Evolutionary conservation across 2,329 filamentous ascomycete species (phyloP), one percentile per base, ranked within the genome.

Genomic region (Colletotrichum cordylinicola): DNA sequence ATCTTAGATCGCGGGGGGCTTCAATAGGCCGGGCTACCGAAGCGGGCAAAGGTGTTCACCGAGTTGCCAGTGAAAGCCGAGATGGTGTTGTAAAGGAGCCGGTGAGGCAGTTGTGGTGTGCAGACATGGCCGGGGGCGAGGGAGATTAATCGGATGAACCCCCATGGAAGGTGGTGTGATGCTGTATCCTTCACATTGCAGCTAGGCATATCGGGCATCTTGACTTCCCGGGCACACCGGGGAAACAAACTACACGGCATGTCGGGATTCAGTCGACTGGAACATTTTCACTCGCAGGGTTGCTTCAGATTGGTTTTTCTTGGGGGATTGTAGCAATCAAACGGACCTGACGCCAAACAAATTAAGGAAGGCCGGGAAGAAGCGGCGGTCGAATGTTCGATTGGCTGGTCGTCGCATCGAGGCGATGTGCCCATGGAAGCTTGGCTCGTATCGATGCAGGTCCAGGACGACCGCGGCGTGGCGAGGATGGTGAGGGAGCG

Each of bases 391-490:
- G n/a, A 48, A 39, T 48, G 43, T n/a, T n/a, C 15, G 21, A 39
- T 70, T 21, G 35, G 52, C n/a, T 60, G 52, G 48, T 16, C n/a
- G 52, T 67, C 52, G 60, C 33, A 43, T 52, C 52, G 68, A 71
- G 61, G 35, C 61, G 35, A 21, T 37, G 31, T 64, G 33, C 31
- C 37, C 29, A 43, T 18, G 66, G 37, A 65, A 35, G 56, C 58
- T 70, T 64, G 71, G 68, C 68, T 72, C 68, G 68, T 67, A 62
- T 75, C 39, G 55, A 75, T 27, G 68, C 55, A 75, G 31, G 62
- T 72, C 39, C 72, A 62, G 31, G 24, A 37, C 33, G 13, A 24
- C 56, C 33, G 56, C 33, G 55, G 24, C 37, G 33, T 24, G 24
- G 52, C 48, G 48, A 60, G 27, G 67, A 52, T 39, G 55, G 13